Base-by-base conservation (phyloP, 2,329 filamentous ascomycete genomes). In the Penicillium verrucosum region DNA sequence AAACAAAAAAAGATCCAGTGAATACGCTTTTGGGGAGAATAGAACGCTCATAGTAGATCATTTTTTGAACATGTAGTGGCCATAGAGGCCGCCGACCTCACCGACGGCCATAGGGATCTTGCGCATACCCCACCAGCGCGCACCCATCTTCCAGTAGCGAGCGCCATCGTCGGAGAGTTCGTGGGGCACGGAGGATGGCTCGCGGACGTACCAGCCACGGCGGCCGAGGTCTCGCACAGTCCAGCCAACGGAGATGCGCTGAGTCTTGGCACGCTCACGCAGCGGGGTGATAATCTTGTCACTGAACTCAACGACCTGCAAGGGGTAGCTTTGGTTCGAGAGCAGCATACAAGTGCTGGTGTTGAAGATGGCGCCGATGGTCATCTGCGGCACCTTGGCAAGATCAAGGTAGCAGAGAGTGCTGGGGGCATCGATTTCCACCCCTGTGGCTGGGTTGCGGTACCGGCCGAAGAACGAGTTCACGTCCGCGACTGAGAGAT, bases 101-200 rank as follows among this genome's bases (percentile, higher is more conserved):
- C 80, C 79, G 36, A 79, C 73, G 14, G 78, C 80, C 60, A 85
- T 78, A 2, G 82, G 81, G 27, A 83, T 73, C 70, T 85, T 94
- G 60, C 89, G 82, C 85, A 92, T 92, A 37, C 90, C 90, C 90
- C 90, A 93, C 77, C 86, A 89, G 65, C 85, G 84, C 47, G 89
- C 89, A 32, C 90, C 90, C 87, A 91, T 89, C 78, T 94, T 94
- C 90, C 90, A 94, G 66, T 78, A 76, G 32, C 86, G 79, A 45
- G 77, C 73, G 1, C 85, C 85, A 63, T 86, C 82, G 68, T 88
- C 85, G 1, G 65, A 49, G 30, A 57, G 58, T 53, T 63, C 63
- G 48, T 63, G 61, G 45, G 66, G 65, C 59, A 69, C 78, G 65
- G 60, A 72, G 5, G 67, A 61, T 5, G 75, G 76, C 52, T 77